Percentiles rank a stretch among this genome's conserved stretches.
Conservation (phyloP, 768 basidiomycete genomes). For the Pluteus cervinus region DNA sequence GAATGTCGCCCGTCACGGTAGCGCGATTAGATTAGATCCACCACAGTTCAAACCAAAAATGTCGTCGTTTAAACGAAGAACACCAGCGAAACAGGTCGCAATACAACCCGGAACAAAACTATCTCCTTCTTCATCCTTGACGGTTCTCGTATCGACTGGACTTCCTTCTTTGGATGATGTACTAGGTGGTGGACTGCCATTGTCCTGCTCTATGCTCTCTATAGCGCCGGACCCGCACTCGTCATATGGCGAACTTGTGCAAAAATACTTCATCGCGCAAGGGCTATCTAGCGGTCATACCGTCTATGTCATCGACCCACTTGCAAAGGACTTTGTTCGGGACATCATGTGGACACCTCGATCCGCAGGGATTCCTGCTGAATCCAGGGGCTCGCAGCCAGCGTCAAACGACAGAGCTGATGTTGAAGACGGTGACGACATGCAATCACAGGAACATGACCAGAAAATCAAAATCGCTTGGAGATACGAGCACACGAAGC, state of each 20-base stretch:
- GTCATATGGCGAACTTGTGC: slow-evolving; percentile 77
- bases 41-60: slow-evolving; percentile 23
- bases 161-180: slow-evolving; percentile 93
- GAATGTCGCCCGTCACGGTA: neutral
- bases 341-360: slow-evolving; percentile 79
- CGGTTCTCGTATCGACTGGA: slow-evolving; percentile 72
- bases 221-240: slow-evolving; percentile 86
- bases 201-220: slow-evolving; percentile 67
- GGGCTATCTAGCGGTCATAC: slow-evolving; percentile 71
- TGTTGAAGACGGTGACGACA: slow-evolving; percentile 21
- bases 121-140: slow-evolving; percentile 51
- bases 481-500: slow-evolving; percentile 93
- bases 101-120: slow-evolving; percentile 46
- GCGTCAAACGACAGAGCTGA: slow-evolving; percentile 31
- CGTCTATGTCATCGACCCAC: slow-evolving; percentile 59
- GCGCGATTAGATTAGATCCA: neutral
- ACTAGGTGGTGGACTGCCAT: slow-evolving; percentile 85
- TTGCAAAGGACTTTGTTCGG: slow-evolving; percentile 50
- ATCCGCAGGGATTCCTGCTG: slow-evolving; percentile 11
- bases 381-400: slow-evolving; percentile 18
- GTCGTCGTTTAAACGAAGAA: slow-evolving; percentile 79
- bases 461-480: slow-evolving; percentile 92
- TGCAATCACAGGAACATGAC: slow-evolving; percentile 34
- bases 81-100: slow-evolving; percentile 36
- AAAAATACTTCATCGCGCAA: slow-evolving; percentile 87